These are phyloP conservation scores for Acanthamoeba castellanii DNA, from an alignment of 208 protist genomes.

Conservation along the genomic window DNA sequence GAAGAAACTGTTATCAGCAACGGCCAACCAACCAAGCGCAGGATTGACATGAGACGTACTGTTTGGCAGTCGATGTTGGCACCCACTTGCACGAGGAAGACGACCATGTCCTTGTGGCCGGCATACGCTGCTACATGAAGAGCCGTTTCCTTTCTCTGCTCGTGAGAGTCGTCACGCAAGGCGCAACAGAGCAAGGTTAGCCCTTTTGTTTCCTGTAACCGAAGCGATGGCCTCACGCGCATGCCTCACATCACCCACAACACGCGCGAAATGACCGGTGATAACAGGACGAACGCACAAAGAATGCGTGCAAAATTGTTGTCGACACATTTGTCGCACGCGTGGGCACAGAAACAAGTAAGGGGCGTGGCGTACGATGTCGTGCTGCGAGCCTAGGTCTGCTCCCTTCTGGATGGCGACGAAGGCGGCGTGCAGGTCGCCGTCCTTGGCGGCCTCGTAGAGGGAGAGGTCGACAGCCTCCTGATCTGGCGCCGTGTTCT, in stretches of 20 bases:
- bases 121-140: neutral
- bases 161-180: neutral
- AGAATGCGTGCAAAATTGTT: neutral
- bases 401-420: slow-evolving; percentile 14
- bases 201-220: neutral
- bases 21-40: neutral
- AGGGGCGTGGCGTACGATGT: slow-evolving; percentile 5
- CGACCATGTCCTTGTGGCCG: slow-evolving; percentile 11
- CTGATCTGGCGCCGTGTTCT: neutral
- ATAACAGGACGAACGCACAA: neutral
- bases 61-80: slow-evolving; percentile 20
- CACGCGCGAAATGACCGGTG: neutral
- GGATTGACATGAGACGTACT: neutral
- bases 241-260: neutral
- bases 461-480: neutral
- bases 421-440: slow-evolving; percentile 34
- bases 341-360: neutral
- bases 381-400: neutral
- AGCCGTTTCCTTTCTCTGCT: neutral
- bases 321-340: neutral
- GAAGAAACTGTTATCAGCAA: neutral
- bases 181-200: neutral
- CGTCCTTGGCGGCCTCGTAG: neutral
- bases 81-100: slow-evolving; percentile 20
- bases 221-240: neutral